Conservation (phyloP, 352 stramenopile species). For the Phytophthora meadii region DNA sequence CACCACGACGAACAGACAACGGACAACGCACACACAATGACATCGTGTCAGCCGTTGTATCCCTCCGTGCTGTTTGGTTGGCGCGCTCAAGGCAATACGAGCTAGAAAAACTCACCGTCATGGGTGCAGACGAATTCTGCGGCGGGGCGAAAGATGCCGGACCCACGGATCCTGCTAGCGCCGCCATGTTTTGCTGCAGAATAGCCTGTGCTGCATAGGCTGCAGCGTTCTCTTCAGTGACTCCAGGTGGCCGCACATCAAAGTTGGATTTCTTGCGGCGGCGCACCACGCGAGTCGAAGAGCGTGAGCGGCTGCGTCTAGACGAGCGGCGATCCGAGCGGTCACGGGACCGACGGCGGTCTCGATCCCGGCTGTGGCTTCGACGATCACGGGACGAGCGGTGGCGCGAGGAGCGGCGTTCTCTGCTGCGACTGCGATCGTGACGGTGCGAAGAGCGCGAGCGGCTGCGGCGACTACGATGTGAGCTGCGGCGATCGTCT, state of each 20-base stretch:
- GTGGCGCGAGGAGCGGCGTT: constrained; percentile 48
- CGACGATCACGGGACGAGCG: constrained; percentile 50
- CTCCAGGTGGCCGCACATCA: constrained; percentile 79
- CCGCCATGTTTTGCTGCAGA: constrained; percentile 84
- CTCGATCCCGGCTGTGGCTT: constrained; percentile 49
- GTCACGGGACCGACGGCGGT: constrained; percentile 40
- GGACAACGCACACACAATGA: constrained; percentile 58
- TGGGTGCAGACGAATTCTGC: constrained; percentile 25
- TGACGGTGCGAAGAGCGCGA: constrained; percentile 50
- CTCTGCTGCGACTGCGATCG: constrained; percentile 43
- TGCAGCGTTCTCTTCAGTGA: constrained; percentile 85
- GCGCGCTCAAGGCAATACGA: constrained; percentile 12
- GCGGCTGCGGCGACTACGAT: constrained; percentile 50
- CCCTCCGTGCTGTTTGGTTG: constrained; percentile 36
- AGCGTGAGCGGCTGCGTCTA: constrained; percentile 52
- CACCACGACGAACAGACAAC: constrained; percentile 53
- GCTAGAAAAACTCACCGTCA: constrained; percentile 32
- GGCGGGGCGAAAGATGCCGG: constrained; percentile 67
- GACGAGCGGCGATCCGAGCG: constrained; percentile 50
- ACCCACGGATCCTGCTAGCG: constrained; percentile 66
- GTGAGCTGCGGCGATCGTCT: constrained; percentile 38
- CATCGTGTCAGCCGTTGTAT: constrained; percentile 54
- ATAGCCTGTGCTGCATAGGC: constrained; percentile 87
- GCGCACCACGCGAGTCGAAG: constrained; percentile 53
- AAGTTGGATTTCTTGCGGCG: constrained; percentile 85